Conservation (phyloP, 2,329 filamentous ascomycete species). For the Exophiala dermatitidis region DNA sequence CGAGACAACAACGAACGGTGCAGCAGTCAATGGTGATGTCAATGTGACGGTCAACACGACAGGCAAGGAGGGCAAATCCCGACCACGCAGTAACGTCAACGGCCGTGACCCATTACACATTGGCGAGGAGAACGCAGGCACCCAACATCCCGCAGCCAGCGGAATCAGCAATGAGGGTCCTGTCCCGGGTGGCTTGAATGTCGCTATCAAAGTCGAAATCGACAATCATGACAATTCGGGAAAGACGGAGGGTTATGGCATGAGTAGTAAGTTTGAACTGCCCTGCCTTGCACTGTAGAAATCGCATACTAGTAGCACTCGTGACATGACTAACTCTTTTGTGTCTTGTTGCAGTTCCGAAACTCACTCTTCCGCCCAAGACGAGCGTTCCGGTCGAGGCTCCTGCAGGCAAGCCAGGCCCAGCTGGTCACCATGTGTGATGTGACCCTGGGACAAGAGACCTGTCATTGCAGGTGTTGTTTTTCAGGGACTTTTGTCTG, state of each 20-base stretch:
- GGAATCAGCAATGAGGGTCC: conserved; percentile 35
- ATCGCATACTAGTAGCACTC: background rate
- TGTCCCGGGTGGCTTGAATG: conserved; percentile 39
- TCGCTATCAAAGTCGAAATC: conserved; percentile 43
- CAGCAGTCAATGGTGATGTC: conserved; percentile 24
- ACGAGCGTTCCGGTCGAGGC: background rate
- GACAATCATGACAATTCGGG: conserved; percentile 38
- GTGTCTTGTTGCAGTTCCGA: conserved; percentile 10
- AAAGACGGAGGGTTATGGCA: conserved; percentile 42
- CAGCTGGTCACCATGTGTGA: background rate
- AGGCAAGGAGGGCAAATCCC: conserved; percentile 19
- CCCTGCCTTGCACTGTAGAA: background rate
- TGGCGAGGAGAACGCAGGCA: conserved; percentile 73
- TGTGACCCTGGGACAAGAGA: background rate
- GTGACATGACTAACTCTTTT: background rate
- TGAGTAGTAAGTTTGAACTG: conserved; percentile 37
- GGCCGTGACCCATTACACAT: conserved; percentile 64
- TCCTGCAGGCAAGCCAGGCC: background rate
- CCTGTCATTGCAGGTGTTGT: background rate
- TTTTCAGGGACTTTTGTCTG: too few species aligned
- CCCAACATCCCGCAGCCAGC: conserved; percentile 64
- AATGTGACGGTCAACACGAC: conserved; percentile 18
- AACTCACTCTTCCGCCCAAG: conserved; percentile 8
- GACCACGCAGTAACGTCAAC: conserved; percentile 36
- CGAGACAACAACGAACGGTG: background rate